These are phyloP conservation scores for Nematodospora valgi DNA, from an alignment of 805 yeast genomes.

Conservation along the genomic window DNA sequence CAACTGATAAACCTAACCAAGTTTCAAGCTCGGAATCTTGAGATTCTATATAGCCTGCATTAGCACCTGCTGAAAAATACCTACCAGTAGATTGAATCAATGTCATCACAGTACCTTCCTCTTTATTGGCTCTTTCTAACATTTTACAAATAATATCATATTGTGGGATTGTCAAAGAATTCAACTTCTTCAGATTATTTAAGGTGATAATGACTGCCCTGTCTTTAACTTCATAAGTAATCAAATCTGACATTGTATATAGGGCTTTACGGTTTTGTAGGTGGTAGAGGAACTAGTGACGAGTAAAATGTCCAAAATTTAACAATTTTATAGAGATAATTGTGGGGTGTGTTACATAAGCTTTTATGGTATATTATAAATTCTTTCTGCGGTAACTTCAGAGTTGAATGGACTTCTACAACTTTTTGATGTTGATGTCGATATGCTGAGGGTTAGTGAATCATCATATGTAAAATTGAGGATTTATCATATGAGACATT, in stretches of 20 bases:
- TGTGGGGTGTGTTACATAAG: no score
- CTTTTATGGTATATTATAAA: no score
- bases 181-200: conserved; percentile 56
- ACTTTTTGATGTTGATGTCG: no score
- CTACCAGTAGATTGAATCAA: conserved; percentile 68
- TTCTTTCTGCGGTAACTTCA: no score
- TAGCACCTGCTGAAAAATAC: conserved; percentile 83
- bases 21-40: conserved; percentile 32
- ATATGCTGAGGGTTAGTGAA: no score
- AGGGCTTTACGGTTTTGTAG: no score
- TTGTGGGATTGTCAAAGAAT: conserved; percentile 65
- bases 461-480: no score
- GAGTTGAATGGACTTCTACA: no score
- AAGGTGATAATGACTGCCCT: conserved; percentile 61
- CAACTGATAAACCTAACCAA: conserved; percentile 57
- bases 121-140: conserved; percentile 59
- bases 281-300: no score
- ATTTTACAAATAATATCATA: conserved; percentile 57
- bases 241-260: conserved; percentile 20
- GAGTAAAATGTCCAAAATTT: no score
- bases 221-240: conserved; percentile 42
- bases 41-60: conserved; percentile 32
- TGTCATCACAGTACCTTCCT: conserved; percentile 61
- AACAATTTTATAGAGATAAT: no score
- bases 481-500: no score